Percentiles rank a stretch among this genome's conserved stretches.
Conservation (phyloP, 345 rosid genomes). For the Psidium friedrichsthalianum region DNA sequence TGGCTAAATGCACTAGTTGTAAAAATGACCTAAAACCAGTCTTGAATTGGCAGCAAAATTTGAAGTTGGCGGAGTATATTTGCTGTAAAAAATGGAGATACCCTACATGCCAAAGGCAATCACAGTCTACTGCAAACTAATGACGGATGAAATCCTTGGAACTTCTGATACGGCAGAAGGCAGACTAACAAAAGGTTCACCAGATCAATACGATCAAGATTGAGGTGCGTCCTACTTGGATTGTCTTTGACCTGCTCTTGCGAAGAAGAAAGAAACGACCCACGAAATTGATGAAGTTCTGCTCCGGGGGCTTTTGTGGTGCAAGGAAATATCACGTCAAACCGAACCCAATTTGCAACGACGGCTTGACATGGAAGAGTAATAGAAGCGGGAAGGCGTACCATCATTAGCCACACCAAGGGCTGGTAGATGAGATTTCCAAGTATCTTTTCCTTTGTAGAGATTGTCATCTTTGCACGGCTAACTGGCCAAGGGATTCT, state of each 20-base stretch:
- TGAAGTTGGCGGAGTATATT: background rate
- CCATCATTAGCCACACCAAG: background rate
- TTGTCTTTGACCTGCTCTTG: background rate
- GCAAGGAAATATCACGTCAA: background rate
- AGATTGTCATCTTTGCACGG: background rate
- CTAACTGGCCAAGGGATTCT: background rate
- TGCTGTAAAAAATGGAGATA: background rate
- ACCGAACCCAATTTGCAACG: background rate
- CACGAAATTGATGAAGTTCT: background rate
- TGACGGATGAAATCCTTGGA: background rate
- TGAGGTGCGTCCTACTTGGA: background rate
- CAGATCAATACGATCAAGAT: background rate
- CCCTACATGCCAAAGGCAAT: background rate
- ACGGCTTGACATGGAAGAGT: background rate
- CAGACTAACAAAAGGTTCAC: background rate
- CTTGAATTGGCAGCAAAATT: background rate
- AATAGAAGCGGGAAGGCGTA: background rate
- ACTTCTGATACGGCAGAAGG: background rate
- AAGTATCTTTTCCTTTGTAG: background rate
- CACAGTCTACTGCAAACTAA: background rate
- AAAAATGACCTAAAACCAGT: background rate
- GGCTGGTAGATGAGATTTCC: background rate
- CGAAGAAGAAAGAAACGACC: background rate
- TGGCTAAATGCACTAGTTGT: background rate
- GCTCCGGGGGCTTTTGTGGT: background rate